phyloP scores from a whole-genome alignment of 2,329 filamentous ascomycete species.

The Geosmithia flava region DNA sequence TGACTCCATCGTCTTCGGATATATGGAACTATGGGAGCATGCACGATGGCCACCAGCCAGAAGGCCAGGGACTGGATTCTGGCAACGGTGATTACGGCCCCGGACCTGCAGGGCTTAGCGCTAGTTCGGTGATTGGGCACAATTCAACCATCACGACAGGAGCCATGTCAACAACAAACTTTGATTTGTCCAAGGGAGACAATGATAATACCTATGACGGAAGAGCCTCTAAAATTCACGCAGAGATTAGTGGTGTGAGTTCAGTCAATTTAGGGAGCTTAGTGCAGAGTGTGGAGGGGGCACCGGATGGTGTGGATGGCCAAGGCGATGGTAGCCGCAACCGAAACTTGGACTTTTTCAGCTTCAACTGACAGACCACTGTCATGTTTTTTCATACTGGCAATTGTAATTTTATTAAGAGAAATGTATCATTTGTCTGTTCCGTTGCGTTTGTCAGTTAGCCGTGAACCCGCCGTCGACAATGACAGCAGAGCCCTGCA shows the following conservation, averaged over 20 bases:
- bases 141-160: slow-evolving; percentile 8
- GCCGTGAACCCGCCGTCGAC: slow-evolving; percentile 5
- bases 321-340: slow-evolving; percentile 13
- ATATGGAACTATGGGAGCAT: slow-evolving; percentile 14
- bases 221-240: neutral
- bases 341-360: slow-evolving; percentile 26
- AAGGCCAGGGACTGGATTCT: slow-evolving; percentile 10
- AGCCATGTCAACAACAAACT: slow-evolving; percentile 10
- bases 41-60: slow-evolving; percentile 5
- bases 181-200: slow-evolving; percentile 6
- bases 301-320: slow-evolving; percentile 6
- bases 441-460: neutral
- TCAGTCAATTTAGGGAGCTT: slow-evolving; percentile 19
- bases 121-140: slow-evolving; percentile 14
- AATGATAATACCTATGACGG: slow-evolving; percentile 7
- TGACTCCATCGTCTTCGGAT: slow-evolving; percentile 11
- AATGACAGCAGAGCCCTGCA: slow-evolving; percentile 1
- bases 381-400: neutral
- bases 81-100: slow-evolving; percentile 12
- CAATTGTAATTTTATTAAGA: neutral
- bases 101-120: slow-evolving; percentile 14
- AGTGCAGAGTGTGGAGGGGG: slow-evolving; percentile 15
- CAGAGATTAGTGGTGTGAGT: slow-evolving; percentile 8
- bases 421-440: neutral
- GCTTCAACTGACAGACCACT: slow-evolving; percentile 9